Percentiles rank a stretch among this genome's conserved stretches.
Evolutionary conservation across 441 rosid genomes (phyloP).

Genomic region (Arabidopsis hybrid): DNA sequence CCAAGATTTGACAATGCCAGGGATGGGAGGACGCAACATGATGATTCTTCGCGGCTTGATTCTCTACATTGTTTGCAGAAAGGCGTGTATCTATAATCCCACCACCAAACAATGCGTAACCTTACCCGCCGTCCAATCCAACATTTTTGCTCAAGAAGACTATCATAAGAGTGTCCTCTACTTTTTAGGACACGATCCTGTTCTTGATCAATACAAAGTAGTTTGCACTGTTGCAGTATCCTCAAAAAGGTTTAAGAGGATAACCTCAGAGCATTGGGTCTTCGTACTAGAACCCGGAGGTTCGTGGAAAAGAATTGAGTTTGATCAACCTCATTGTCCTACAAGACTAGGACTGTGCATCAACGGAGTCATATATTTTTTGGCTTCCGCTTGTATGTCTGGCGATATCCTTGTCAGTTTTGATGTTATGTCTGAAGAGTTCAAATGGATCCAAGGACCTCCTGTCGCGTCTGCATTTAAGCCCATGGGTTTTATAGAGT

Average conservation of each 20-base stretch:
- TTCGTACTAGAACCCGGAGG: neutral
- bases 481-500: neutral
- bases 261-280: constrained; percentile 9
- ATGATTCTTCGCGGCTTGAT: constrained; percentile 10
- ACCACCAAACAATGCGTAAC: constrained; percentile 3
- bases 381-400: neutral
- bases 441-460: neutral
- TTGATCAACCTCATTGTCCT: neutral
- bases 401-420: neutral
- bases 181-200: constrained; percentile 18
- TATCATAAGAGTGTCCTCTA: neutral
- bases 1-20: neutral
- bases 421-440: neutral
- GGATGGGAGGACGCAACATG: neutral
- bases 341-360: neutral
- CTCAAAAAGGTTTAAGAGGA: neutral
- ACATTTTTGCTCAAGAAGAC: neutral
- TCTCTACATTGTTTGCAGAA: neutral
- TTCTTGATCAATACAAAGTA: constrained; percentile 21
- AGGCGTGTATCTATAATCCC: constrained; percentile 17
- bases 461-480: neutral
- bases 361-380: neutral
- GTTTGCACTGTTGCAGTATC: neutral
- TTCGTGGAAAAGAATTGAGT: constrained; percentile 9
- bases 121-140: constrained; percentile 1